phyloP scores from a whole-genome alignment of 257 asterid genomes.

The Schizonepeta tenuifolia region DNA sequence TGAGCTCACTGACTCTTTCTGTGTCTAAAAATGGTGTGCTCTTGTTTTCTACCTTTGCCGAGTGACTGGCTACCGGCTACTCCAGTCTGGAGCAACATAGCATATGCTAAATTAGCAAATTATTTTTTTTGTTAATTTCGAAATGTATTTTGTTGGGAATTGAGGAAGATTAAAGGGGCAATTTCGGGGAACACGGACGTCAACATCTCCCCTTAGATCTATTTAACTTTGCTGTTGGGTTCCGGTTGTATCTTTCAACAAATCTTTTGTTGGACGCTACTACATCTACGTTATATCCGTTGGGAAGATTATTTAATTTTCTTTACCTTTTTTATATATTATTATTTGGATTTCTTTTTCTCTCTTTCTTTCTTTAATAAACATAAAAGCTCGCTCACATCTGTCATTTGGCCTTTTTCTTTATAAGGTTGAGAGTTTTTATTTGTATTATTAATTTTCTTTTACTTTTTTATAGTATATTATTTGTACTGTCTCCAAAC shows the following conservation, averaged over 20 bases:
- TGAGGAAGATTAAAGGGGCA: slow-evolving; percentile 43
- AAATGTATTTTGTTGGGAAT: slow-evolving; percentile 46
- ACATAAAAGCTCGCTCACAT: not conserved
- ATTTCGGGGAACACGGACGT: slow-evolving; percentile 51
- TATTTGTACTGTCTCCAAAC: no score
- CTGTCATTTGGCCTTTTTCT: no score
- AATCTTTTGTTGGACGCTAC: slow-evolving; percentile 23
- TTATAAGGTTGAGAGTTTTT: not conserved
- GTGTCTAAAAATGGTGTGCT: slow-evolving; percentile 37
- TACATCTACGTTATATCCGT: slow-evolving; percentile 23
- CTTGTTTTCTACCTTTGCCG: not conserved
- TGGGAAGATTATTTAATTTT: slow-evolving; percentile 9
- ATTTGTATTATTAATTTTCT: not conserved
- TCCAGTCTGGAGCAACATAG: not conserved
- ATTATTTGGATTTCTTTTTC: not conserved
- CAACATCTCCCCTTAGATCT: slow-evolving; percentile 52
- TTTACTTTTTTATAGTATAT: no score
- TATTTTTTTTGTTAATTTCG: slow-evolving; percentile 9
- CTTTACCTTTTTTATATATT: no score
- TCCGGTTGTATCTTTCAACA: slow-evolving; percentile 43
- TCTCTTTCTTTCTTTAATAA: not conserved
- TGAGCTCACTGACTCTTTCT: slow-evolving; percentile 22
- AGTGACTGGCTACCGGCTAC: not conserved
- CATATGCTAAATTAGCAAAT: not conserved
- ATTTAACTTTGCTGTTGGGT: slow-evolving; percentile 45